Percentiles rank a stretch among this genome's conserved stretches.
phyloP scores from a whole-genome alignment of 2,329 filamentous ascomycete genomes.

The Beauveria sp. region DNA sequence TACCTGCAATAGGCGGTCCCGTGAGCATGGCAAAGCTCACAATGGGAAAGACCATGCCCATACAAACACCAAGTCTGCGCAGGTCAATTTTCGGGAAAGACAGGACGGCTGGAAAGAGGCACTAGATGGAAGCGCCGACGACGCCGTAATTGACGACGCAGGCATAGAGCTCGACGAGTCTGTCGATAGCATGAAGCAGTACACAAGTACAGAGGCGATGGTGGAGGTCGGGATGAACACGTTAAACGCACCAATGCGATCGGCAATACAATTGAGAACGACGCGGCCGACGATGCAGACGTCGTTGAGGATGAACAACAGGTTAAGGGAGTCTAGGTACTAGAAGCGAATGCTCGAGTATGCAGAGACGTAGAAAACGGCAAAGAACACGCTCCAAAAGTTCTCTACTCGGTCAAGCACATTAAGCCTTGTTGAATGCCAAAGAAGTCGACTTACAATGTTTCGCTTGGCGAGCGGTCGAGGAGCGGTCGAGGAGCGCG shows the following conservation, averaged over 20 bases:
- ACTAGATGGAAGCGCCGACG: conserved; percentile 53
- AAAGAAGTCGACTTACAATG: conserved; percentile 16
- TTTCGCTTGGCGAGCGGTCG: conserved; percentile 32
- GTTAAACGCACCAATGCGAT: conserved; percentile 52
- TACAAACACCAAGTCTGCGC: conserved; percentile 43
- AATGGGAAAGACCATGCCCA: conserved; percentile 53
- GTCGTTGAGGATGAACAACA: conserved; percentile 59
- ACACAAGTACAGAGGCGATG: conserved; percentile 36
- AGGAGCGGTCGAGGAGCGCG: conserved; percentile 20
- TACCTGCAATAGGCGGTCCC: conserved; percentile 44
- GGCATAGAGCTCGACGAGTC: conserved; percentile 45
- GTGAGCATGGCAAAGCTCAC: conserved; percentile 46
- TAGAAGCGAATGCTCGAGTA: conserved; percentile 38
- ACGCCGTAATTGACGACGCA: conserved; percentile 59
- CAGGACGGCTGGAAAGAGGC: conserved; percentile 53
- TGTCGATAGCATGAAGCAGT: conserved; percentile 53
- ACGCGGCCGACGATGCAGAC: conserved; percentile 51
- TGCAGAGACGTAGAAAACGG: conserved; percentile 50
- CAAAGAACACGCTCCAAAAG: conserved; percentile 48
- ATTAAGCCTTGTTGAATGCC: not conserved
- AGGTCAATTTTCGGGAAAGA: conserved; percentile 46
- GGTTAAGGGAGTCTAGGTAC: conserved; percentile 46
- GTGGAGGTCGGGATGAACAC: conserved; percentile 43
- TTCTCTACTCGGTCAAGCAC: conserved; percentile 21
- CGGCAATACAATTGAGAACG: conserved; percentile 50